Percentiles rank a stretch among this genome's conserved stretches.
These are phyloP conservation scores for Termitomyces sp. DNA, from an alignment of 768 basidiomycete species.

Conservation along the genomic window DNA sequence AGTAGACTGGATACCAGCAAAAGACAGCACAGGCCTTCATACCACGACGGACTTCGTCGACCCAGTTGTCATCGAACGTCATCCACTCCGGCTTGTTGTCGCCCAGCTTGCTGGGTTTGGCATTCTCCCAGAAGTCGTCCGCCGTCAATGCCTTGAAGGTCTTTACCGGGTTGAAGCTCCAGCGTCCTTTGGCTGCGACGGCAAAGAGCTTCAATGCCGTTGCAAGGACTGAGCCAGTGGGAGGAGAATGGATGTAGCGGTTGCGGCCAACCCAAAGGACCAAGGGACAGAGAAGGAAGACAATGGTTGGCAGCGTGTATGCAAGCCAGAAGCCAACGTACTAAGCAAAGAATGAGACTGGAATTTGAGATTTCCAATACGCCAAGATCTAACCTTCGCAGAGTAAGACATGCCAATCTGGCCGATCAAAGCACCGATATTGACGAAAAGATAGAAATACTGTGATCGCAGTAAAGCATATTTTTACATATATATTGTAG, in stretches of 20 bases:
- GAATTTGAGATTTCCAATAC: not conserved
- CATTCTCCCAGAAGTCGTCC: conserved; percentile 67
- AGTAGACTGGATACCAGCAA: conserved; percentile 66
- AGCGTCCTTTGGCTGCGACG: conserved; percentile 42
- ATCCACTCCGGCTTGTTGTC: conserved; percentile 60
- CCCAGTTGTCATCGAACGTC: conserved; percentile 76
- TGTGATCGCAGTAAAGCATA: too few species aligned
- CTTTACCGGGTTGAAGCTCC: conserved; percentile 54
- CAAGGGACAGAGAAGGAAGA: conserved; percentile 61
- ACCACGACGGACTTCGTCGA: conserved; percentile 71
- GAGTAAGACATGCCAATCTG: conserved; percentile 68
- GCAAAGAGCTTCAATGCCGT: conserved; percentile 41
- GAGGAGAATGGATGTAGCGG: conserved; percentile 51
- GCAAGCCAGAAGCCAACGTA: conserved; percentile 64
- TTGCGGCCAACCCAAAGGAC: conserved; percentile 52
- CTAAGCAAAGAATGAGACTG: conserved; percentile 24
- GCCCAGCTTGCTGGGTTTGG: conserved; percentile 57
- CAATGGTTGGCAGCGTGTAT: conserved; percentile 53
- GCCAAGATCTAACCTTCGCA: conserved; percentile 39
- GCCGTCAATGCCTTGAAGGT: conserved; percentile 46
- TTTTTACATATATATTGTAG: too few species aligned
- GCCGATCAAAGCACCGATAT: conserved; percentile 56
- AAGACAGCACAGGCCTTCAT: conserved; percentile 68
- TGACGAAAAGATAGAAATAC: conserved; percentile 71
- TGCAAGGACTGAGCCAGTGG: conserved; percentile 58